A percentile compares a stretch with the other conserved stretches of the same genome.
phyloP scores from a whole-genome alignment of 23 red algal genomes.

The Cyanidioschyzon merolae region DNA sequence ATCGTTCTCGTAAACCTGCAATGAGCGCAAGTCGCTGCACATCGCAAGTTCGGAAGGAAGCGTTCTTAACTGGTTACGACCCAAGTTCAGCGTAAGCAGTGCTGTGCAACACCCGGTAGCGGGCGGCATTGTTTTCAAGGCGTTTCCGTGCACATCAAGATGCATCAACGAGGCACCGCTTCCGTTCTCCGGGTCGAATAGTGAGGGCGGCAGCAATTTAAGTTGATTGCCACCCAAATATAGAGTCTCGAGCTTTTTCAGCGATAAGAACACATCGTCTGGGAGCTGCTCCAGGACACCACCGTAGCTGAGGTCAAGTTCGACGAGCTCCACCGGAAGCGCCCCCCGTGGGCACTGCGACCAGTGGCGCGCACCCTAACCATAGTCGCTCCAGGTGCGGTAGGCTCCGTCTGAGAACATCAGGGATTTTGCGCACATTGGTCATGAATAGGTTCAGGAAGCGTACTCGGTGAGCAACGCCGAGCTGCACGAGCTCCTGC shows the following conservation, averaged over 20 bases:
- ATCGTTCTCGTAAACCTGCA: constrained; percentile 87
- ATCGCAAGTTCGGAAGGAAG: constrained; percentile 49
- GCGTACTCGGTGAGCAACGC: background rate
- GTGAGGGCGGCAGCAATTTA: background rate
- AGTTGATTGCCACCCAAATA: constrained; percentile 16
- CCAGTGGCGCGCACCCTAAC: background rate
- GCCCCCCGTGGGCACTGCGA: background rate
- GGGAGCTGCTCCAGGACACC: background rate
- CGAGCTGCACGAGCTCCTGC: background rate
- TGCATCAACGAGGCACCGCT: background rate
- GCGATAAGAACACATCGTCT: constrained; percentile 10
- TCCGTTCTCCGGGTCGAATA: background rate
- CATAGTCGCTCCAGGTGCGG: background rate
- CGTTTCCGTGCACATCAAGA: constrained; percentile 21
- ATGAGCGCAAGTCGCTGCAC: constrained; percentile 29
- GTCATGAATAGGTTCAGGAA: background rate
- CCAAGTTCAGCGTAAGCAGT: constrained; percentile 63
- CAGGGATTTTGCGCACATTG: background rate
- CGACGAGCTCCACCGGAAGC: background rate
- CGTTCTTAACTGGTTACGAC: constrained; percentile 60
- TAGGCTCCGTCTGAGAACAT: background rate
- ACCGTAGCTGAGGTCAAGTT: constrained; percentile 5
- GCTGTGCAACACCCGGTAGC: constrained; percentile 16
- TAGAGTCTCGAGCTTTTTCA: constrained; percentile 12
- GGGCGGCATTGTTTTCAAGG: background rate